A percentile compares a stretch with the other conserved stretches of the same genome.
Evolutionary conservation across 169 alveolate genomes (phyloP).

Genomic region (Cryptosporidium sp.): DNA sequence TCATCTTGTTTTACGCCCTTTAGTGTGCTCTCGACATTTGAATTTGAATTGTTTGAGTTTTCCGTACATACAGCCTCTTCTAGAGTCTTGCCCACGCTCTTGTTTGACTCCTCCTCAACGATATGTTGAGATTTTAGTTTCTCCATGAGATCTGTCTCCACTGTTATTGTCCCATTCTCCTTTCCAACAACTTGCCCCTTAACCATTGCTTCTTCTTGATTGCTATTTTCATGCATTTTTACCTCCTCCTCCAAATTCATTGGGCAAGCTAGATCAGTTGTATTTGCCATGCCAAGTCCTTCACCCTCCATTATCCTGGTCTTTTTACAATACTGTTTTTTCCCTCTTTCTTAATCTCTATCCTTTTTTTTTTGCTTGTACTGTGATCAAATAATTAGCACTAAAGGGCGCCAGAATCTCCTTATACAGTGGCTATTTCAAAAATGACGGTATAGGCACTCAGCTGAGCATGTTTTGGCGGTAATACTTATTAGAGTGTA

Average conservation of each 20-base stretch:
- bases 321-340: neutral
- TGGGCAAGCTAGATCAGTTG: neutral
- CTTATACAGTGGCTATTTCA: conserved; percentile 48
- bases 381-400: conserved; percentile 70
- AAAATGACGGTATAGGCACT: conserved; percentile 61
- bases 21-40: neutral
- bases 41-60: neutral
- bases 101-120: neutral
- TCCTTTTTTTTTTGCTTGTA: conserved; percentile 50
- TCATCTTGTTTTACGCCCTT: neutral
- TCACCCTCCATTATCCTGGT: conserved; percentile 45
- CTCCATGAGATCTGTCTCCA: neutral
- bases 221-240: neutral
- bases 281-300: neutral
- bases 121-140: neutral
- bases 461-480: conserved; percentile 34
- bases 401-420: conserved; percentile 54
- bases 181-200: conserved; percentile 25
- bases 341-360: conserved; percentile 1
- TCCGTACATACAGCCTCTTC: conserved; percentile 11
- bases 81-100: neutral
- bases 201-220: conserved; percentile 15
- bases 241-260: conserved; percentile 22
- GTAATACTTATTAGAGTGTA: neutral
- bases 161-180: neutral